Conservation (phyloP, 306 rosid genomes). For the Vigna nakashimae region DNA sequence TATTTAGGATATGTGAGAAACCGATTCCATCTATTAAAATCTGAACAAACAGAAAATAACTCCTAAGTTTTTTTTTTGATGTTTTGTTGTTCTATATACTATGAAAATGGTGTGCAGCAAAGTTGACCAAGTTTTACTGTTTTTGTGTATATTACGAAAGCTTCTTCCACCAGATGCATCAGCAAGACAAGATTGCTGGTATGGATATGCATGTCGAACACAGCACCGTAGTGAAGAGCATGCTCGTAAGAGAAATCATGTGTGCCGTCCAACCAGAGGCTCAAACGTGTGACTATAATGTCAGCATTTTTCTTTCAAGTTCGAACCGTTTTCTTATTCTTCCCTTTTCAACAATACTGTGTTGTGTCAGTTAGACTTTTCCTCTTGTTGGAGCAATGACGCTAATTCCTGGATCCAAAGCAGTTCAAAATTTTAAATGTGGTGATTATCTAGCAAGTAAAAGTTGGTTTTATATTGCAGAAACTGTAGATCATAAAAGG, state of each 20-base stretch:
- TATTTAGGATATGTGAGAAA: not conserved
- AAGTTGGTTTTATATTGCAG: no score
- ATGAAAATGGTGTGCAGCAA: not conserved
- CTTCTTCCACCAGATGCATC: conserved; percentile 64
- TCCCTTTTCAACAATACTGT: not conserved
- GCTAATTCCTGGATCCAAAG: not conserved
- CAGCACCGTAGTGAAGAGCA: conserved; percentile 86
- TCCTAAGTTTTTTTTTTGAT: not conserved
- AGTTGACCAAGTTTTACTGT: conserved; percentile 14
- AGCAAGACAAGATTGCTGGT: conserved; percentile 91
- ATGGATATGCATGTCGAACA: conserved; percentile 89
- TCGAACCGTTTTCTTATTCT: not conserved
- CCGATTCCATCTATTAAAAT: conserved; percentile 9
- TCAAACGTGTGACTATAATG: conserved; percentile 28
- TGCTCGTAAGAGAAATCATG: conserved; percentile 86
- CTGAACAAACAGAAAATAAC: not conserved
- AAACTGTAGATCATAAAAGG: no score
- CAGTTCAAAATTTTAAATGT: not conserved
- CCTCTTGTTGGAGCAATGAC: not conserved
- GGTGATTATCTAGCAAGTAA: no score
- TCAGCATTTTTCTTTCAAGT: not conserved
- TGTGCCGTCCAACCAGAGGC: conserved; percentile 83
- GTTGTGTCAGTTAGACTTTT: not conserved
- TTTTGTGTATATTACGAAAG: conserved; percentile 39
- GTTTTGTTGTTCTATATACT: not conserved